These are phyloP conservation scores for Orbilia brochopaga DNA, from an alignment of 2,329 filamentous ascomycete species.

Conservation along the genomic window DNA sequence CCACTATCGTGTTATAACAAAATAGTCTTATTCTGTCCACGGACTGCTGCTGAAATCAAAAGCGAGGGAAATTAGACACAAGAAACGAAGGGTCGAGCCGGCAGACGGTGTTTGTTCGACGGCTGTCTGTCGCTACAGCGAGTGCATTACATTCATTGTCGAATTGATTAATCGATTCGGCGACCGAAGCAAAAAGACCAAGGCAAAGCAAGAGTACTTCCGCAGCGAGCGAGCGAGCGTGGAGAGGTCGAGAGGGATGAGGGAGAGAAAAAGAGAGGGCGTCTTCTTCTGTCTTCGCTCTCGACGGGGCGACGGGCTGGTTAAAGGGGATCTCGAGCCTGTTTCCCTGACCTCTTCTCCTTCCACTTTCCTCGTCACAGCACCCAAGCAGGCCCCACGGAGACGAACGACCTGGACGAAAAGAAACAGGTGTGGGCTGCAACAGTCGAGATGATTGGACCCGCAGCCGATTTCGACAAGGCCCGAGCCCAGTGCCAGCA, in stretches of 20 bases:
- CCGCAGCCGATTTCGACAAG: constrained; percentile 36
- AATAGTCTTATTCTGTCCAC: no score
- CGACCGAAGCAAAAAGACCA: constrained; percentile 13
- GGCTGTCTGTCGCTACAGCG: constrained; percentile 22
- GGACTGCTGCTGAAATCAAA: neutral
- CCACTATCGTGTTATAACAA: neutral
- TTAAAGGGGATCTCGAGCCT: constrained; percentile 33
- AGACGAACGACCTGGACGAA: constrained; percentile 1
- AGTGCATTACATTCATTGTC: constrained; percentile 31
- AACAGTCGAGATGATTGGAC: constrained; percentile 35
- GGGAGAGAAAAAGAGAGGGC: neutral
- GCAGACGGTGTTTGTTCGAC: constrained; percentile 8
- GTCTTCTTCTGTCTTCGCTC: neutral
- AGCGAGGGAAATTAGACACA: constrained; percentile 7
- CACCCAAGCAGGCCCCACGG: constrained; percentile 29
- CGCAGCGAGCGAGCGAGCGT: constrained; percentile 9
- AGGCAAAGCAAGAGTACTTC: constrained; percentile 21
- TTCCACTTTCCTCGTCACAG: constrained; percentile 1
- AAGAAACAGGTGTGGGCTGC: constrained; percentile 32
- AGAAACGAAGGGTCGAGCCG: constrained; percentile 17
- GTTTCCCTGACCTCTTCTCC: neutral
- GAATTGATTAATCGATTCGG: constrained; percentile 23
- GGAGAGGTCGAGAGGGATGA: neutral
- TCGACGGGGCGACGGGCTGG: constrained; percentile 22
- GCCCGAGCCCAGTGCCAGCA: constrained; percentile 3